Percentiles rank a stretch among this genome's conserved stretches.
These are phyloP conservation scores for Talaromyces amestolkiae DNA, from an alignment of 2,329 filamentous ascomycete genomes.

Conservation along the genomic window DNA sequence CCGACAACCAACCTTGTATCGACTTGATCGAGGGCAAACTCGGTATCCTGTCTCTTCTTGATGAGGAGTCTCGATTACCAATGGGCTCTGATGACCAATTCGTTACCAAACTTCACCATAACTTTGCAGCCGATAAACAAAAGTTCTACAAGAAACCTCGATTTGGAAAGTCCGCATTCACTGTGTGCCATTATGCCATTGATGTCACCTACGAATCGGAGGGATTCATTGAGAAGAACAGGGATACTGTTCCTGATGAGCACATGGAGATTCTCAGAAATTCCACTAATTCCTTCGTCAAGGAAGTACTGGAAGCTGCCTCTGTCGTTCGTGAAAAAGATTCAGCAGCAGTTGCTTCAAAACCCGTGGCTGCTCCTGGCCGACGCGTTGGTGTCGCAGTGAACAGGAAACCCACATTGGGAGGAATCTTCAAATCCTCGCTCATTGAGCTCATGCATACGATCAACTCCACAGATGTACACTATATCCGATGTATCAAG, in stretches of 20 bases:
- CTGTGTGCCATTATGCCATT: conserved; percentile 95
- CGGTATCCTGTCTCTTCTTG: conserved; percentile 84
- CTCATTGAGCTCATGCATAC: conserved; percentile 97
- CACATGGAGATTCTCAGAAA: conserved; percentile 89
- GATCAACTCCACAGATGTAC: conserved; percentile 96
- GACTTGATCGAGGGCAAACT: conserved; percentile 97
- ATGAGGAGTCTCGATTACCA: conserved; percentile 92
- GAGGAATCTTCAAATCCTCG: conserved; percentile 97
- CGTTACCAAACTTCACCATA: conserved; percentile 91
- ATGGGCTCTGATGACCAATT: conserved; percentile 98
- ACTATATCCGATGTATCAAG: conserved; percentile 99
- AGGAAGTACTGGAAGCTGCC: conserved; percentile 79
- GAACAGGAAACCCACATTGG: conserved; percentile 92
- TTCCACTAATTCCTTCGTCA: conserved; percentile 81
- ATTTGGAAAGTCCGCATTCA: conserved; percentile 96
- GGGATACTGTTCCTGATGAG: conserved; percentile 96
- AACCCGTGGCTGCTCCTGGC: conserved; percentile 66
- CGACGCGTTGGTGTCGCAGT: conserved; percentile 88
- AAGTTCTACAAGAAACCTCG: conserved; percentile 98
- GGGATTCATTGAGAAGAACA: conserved; percentile 98
- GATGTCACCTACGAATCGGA: conserved; percentile 99
- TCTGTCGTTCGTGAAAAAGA: conserved; percentile 89
- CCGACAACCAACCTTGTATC: conserved; percentile 98
- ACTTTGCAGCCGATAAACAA: conserved; percentile 86
- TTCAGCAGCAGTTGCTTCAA: conserved; percentile 63